These are phyloP conservation scores for Mrakia hoshinonis DNA, from an alignment of 768 basidiomycete genomes.

Conservation along the genomic window DNA sequence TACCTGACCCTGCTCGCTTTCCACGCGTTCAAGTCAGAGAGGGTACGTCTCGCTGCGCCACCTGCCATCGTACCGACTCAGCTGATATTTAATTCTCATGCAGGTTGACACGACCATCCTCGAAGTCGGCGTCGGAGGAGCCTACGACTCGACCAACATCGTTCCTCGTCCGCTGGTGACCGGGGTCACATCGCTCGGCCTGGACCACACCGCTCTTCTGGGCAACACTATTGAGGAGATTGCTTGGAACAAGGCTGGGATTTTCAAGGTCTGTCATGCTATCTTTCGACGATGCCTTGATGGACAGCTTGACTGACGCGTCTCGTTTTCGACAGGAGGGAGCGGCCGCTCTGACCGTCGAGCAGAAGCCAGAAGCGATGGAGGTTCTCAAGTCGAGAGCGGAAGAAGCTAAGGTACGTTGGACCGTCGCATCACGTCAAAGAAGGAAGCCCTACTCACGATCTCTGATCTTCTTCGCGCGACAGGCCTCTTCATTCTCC, in stretches of 20 bases:
- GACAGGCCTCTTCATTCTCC: conserved; percentile 59
- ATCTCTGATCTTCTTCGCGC: neutral
- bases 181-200: conserved; percentile 79
- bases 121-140: conserved; percentile 93
- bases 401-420: conserved; percentile 41
- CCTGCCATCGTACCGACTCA: neutral
- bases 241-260: conserved; percentile 90
- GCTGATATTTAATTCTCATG: neutral
- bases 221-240: conserved; percentile 84
- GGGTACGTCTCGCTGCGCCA: conserved; percentile 41
- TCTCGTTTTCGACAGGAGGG: conserved; percentile 48
- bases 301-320: neutral
- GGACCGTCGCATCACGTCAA: neutral
- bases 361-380: conserved; percentile 63
- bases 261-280: conserved; percentile 63
- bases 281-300: no score
- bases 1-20: conserved; percentile 86
- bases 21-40: conserved; percentile 71
- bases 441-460: no score
- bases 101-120: conserved; percentile 79
- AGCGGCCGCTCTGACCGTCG: conserved; percentile 75
- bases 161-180: conserved; percentile 84
- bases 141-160: conserved; percentile 90
- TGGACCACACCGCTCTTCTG: conserved; percentile 80
- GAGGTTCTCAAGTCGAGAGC: conserved; percentile 61